Conservation (phyloP, 371 early-diverging fungal species). For the Lichtheimia corymbifera region DNA sequence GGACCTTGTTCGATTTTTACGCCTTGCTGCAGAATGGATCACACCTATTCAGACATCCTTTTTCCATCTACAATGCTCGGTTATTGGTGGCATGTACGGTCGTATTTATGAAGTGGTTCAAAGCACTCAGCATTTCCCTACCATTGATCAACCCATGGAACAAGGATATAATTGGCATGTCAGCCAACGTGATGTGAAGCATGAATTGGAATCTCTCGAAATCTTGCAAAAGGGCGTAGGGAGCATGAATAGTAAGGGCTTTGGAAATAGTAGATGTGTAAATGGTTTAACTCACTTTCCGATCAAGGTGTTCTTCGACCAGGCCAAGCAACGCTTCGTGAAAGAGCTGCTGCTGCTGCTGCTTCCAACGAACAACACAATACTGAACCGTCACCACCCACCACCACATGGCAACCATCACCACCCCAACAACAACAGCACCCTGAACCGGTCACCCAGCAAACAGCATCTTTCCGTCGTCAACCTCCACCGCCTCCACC, state of each 20-base stretch:
- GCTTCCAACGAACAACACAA: not conserved
- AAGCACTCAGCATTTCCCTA: slow-evolving; percentile 10
- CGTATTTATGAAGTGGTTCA: slow-evolving; percentile 25
- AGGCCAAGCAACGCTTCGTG: slow-evolving; percentile 6
- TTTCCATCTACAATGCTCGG: slow-evolving; percentile 62
- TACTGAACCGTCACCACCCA: not conserved
- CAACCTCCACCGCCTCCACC: slow-evolving; percentile 16
- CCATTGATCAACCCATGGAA: slow-evolving; percentile 13
- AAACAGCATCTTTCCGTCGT: not conserved
- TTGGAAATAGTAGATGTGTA: no score
- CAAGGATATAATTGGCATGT: slow-evolving; percentile 15
- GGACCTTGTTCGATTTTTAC: slow-evolving; percentile 63
- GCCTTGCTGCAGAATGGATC: slow-evolving; percentile 53
- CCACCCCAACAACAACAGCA: not conserved
- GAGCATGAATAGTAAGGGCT: not conserved
- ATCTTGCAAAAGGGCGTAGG: slow-evolving; percentile 16
- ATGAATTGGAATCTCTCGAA: slow-evolving; percentile 14
- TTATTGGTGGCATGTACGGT: slow-evolving; percentile 44
- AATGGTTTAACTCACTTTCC: not conserved
- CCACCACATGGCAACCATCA: not conserved
- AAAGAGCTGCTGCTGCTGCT: slow-evolving; percentile 8
- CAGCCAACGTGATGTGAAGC: slow-evolving; percentile 8
- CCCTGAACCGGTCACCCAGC: not conserved
- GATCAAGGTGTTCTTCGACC: slow-evolving; percentile 5
- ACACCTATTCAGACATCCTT: slow-evolving; percentile 68